Conservation (phyloP, 2,329 filamentous ascomycete genomes). For the Diaporthe eres region DNA sequence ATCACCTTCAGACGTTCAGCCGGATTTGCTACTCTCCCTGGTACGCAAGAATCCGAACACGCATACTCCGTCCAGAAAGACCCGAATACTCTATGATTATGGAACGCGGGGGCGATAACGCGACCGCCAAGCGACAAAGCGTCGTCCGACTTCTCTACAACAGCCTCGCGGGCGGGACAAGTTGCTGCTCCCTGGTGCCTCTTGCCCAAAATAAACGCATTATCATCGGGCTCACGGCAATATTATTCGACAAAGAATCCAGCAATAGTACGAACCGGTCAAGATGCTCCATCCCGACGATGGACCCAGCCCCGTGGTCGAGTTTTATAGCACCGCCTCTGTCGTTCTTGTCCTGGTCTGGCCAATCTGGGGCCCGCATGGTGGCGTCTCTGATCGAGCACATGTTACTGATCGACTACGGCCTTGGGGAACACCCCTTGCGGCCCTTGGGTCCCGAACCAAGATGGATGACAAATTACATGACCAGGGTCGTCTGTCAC, state of each 20-base stretch:
- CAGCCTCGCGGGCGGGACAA: not conserved
- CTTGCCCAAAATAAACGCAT: not conserved
- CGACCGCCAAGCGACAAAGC: not conserved
- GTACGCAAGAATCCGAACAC: not conserved
- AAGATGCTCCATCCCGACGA: too few relatives aligned
- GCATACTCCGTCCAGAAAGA: constrained; percentile 6
- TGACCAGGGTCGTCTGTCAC: not conserved
- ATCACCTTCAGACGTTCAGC: not conserved
- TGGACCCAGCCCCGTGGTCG: not conserved
- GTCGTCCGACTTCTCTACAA: not conserved
- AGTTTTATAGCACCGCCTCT: not conserved
- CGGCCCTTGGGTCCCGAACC: not conserved
- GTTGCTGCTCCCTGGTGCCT: not conserved
- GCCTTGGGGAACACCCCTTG: not conserved
- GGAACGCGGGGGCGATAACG: not conserved
- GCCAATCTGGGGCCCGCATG: not conserved
- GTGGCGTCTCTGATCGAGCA: constrained; percentile 11
- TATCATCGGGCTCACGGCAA: not conserved
- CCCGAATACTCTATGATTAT: constrained; percentile 1
- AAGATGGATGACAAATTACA: not conserved
- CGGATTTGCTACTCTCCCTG: not conserved
- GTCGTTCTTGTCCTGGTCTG: not conserved
- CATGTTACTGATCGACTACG: constrained; percentile 27
- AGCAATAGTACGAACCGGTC: not conserved
- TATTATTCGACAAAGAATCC: constrained; percentile 9